Evolutionary conservation across 305 asterid species (phyloP).

Genomic region (Caryopteris hybrid): DNA sequence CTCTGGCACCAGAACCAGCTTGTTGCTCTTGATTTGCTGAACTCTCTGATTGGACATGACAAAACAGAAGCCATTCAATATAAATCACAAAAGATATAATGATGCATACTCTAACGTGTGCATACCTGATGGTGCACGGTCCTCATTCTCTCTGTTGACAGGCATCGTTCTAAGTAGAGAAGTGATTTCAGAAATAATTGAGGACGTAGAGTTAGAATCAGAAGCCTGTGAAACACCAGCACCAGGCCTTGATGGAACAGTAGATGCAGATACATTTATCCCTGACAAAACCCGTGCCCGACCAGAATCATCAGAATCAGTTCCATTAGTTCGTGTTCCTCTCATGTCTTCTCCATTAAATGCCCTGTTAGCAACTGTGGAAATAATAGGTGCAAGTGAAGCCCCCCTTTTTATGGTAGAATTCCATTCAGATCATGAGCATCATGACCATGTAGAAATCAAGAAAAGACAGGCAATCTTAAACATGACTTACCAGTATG

Average conservation of each 20-base stretch:
- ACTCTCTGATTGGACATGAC: constrained; percentile 39
- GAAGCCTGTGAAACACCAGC: constrained; percentile 34
- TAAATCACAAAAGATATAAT: not conserved
- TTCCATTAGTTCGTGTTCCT: constrained; percentile 39
- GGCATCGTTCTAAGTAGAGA: constrained; percentile 32
- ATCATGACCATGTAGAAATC: not conserved
- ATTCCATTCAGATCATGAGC: not conserved
- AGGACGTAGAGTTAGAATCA: constrained; percentile 29
- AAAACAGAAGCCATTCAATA: constrained; percentile 13
- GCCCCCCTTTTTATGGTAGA: constrained; percentile 34
- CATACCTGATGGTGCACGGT: constrained; percentile 38
- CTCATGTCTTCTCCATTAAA: constrained; percentile 46
- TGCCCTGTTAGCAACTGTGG: constrained; percentile 46
- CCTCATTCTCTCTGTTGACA: constrained; percentile 29
- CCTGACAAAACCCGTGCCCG: constrained; percentile 43
- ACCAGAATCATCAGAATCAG: constrained; percentile 41
- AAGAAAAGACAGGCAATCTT: not conserved
- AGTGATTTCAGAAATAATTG: constrained; percentile 30
- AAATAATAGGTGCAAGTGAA: constrained; percentile 40
- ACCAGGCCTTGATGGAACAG: constrained; percentile 41
- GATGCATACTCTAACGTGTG: not conserved
- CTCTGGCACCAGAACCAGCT: constrained; percentile 27
- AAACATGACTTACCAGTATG: constrained; percentile 57
- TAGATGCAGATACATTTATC: constrained; percentile 26
- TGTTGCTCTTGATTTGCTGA: constrained; percentile 34